A percentile compares a stretch with the other conserved stretches of the same genome.
Evolutionary conservation across 495 filamentous ascomycete species (phyloP).

Genomic region (Trichoderma orchidacearum): DNA sequence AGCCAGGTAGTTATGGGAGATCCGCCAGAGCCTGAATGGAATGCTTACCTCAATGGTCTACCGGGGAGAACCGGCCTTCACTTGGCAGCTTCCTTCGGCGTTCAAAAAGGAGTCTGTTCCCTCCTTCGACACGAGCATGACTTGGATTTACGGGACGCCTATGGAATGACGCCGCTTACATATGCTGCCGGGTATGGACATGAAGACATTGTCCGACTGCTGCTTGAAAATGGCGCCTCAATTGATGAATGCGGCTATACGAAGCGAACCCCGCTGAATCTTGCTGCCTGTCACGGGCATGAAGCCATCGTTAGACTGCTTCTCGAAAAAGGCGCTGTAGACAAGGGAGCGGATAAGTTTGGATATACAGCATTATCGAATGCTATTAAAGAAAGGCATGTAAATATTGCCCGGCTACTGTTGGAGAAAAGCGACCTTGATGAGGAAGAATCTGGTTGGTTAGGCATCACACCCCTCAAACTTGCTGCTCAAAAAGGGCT

Average conservation of each 20-base stretch:
- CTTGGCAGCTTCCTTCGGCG: neutral
- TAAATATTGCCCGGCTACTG: slow-evolving; percentile 10
- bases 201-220: slow-evolving; percentile 11
- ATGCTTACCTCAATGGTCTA: no score
- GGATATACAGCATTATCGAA: slow-evolving; percentile 11
- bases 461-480: neutral
- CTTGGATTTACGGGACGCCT: no score
- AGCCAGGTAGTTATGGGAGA: no score
- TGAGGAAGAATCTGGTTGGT: neutral
- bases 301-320: neutral
- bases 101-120: no score
- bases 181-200: no score
- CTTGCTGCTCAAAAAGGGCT: neutral
- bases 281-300: neutral
- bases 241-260: neutral
- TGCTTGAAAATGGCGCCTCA: slow-evolving; percentile 2
- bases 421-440: slow-evolving; percentile 6
- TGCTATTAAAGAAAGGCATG: slow-evolving; percentile 5
- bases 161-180: no score
- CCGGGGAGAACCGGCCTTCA: neutral
- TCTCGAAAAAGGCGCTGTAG: neutral
- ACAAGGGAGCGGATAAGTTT: slow-evolving; percentile 3
- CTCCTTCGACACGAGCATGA: neutral
- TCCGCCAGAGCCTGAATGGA: no score
- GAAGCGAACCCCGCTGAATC: neutral